These are phyloP conservation scores for Trichoderma reesei DNA, from an alignment of 495 filamentous ascomycete genomes.

Conservation along the genomic window DNA sequence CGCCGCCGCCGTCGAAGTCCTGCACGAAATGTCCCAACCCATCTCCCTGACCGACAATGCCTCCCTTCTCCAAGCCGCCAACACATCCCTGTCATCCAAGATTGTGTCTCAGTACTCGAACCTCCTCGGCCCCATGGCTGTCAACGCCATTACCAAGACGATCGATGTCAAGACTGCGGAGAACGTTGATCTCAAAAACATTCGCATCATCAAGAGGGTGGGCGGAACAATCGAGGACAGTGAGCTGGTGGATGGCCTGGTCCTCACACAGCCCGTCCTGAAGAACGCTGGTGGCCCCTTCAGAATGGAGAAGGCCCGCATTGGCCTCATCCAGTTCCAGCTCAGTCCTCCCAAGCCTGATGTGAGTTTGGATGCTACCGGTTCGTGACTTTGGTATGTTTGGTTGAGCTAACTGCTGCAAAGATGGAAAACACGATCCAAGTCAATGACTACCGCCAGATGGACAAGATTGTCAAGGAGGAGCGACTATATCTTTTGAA, in stretches of 20 bases:
- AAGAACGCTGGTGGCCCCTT: slow-evolving; percentile 88
- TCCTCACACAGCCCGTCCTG: slow-evolving; percentile 84
- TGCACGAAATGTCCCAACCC: slow-evolving; percentile 92
- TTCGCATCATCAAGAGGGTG: slow-evolving; percentile 94
- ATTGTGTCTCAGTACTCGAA: slow-evolving; percentile 95
- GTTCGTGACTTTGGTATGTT: background rate
- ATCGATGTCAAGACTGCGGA: slow-evolving; percentile 92
- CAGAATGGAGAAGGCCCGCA: slow-evolving; percentile 93
- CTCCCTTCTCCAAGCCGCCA: slow-evolving; percentile 89
- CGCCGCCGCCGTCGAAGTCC: slow-evolving; percentile 72
- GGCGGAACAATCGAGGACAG: slow-evolving; percentile 97
- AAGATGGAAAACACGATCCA: slow-evolving; percentile 99
- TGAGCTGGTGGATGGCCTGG: slow-evolving; percentile 91
- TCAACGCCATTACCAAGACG: slow-evolving; percentile 88
- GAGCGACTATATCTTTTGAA: slow-evolving; percentile 96
- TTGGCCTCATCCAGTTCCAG: slow-evolving; percentile 97
- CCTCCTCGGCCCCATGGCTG: slow-evolving; percentile 88
- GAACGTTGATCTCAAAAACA: slow-evolving; percentile 93
- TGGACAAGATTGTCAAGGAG: slow-evolving; percentile 99
- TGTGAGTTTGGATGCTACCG: slow-evolving; percentile 39
- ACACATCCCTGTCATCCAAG: slow-evolving; percentile 95
- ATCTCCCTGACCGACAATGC: slow-evolving; percentile 80
- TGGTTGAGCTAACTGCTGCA: slow-evolving; percentile 14
- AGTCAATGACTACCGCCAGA: slow-evolving; percentile 98
- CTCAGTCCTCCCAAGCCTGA: slow-evolving; percentile 96